A percentile compares a stretch with the other conserved stretches of the same genome.
Evolutionary conservation across 225 moss, liverwort and hornwort species (phyloP).

Genomic region (Bryoerythrophyllum caledonicum): DNA sequence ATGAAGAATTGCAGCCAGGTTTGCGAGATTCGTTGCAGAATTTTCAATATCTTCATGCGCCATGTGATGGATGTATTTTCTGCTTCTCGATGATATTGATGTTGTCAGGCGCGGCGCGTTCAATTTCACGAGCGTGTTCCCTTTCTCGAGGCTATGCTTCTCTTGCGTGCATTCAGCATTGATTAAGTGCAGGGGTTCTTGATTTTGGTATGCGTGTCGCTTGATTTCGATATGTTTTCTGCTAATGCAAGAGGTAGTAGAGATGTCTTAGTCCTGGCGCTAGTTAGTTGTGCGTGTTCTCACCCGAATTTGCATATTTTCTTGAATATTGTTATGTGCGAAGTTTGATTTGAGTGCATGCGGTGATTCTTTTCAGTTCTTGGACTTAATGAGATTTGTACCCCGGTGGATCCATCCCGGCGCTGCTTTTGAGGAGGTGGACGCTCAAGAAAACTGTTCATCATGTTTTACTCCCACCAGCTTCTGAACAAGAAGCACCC

Average conservation of each 20-base stretch:
- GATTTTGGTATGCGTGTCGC: no score
- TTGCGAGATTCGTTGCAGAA: background rate
- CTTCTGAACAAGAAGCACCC: conserved; percentile 58
- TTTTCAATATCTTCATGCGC: background rate
- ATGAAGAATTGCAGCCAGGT: background rate
- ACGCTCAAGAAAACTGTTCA: background rate
- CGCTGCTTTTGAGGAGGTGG: conserved; percentile 3
- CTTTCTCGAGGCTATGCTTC: no score
- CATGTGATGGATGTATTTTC: no score
- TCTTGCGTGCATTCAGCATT: no score
- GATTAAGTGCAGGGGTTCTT: no score
- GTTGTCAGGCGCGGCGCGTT: background rate
- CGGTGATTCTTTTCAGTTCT: background rate
- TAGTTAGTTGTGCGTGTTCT: background rate
- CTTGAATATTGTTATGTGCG: background rate
- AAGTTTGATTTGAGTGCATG: background rate
- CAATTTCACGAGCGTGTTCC: background rate
- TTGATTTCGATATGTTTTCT: no score
- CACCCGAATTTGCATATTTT: background rate
- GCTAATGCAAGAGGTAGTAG: no score
- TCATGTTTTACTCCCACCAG: conserved; percentile 63
- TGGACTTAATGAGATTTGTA: no score
- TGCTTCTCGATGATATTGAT: background rate
- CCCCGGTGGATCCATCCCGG: no score
- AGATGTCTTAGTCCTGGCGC: no score